Base-by-base conservation (phyloP, 805 yeast genomes). In the Yarrowia keelungensis region DNA sequence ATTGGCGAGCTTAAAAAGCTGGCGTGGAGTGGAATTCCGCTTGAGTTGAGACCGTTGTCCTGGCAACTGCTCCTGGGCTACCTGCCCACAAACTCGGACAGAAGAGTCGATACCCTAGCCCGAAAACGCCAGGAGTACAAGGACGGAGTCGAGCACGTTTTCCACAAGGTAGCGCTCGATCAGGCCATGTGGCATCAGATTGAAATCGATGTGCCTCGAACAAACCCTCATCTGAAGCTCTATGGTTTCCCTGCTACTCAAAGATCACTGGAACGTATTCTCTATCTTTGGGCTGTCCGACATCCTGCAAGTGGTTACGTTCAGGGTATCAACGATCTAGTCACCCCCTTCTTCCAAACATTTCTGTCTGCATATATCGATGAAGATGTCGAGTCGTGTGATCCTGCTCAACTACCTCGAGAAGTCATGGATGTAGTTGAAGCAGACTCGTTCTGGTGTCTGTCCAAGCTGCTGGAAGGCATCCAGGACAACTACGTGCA, bases 261-360 rank as follows among this genome's bases (percentile, higher is more conserved):
- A 65, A 53, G 69, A 38, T 19, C 94, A 15, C 80, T 93, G 69
- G 91, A 92, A 73, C 86, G 89, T 71, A 87, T 94, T 14, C 79
- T 93, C 67, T 93, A 92, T 74, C 80, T 93, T 38, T 93, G 98
- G 98, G 95, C 98, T 0, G 87, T 92, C 36, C 83, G 98, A 72
- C 98, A 94, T 76, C 98, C 98, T 1, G 97, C 98, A 8, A 87
- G 94, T 75, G 98, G 98, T 11, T 93, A 93, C 77, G 98, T 93
- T 26, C 98, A 93, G 80, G 98, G 98, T 38, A 93, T 93, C 65
- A 93, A 93, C 77, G 98, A 93, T 79, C 82, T 93, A 59, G 91
- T 88, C 15, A 93, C 97, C 1, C 98, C 98, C 1, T 91, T 94
- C 75, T 92, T 84, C 77, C 97, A 93, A 78, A 89, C 92, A 0